Percentiles rank a stretch among this genome's conserved stretches.
These are phyloP conservation scores for Hypomontagnella monticulosa DNA, from an alignment of 495 filamentous ascomycete species.

Conservation along the genomic window DNA sequence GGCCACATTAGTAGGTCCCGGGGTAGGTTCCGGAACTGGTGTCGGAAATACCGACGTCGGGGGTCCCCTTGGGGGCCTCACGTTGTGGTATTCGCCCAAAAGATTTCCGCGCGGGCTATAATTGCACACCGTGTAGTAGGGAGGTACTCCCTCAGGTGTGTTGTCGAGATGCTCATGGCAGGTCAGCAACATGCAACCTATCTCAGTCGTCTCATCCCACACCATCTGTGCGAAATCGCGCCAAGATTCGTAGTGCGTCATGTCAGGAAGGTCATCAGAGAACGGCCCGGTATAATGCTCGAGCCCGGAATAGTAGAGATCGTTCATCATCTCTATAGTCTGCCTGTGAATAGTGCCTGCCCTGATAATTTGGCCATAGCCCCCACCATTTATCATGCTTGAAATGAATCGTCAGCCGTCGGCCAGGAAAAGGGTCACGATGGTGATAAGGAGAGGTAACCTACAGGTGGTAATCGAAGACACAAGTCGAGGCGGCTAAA, in stretches of 20 bases:
- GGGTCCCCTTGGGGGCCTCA: no score
- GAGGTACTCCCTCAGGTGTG: background rate
- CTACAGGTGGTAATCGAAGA: constrained; percentile 72
- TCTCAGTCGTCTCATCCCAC: constrained; percentile 69
- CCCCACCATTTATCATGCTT: constrained; percentile 55
- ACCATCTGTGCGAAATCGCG: constrained; percentile 83
- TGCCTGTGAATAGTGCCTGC: constrained; percentile 46
- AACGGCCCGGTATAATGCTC: constrained; percentile 54
- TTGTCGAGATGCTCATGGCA: constrained; percentile 7
- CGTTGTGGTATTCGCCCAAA: background rate
- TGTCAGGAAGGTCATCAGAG: constrained; percentile 45
- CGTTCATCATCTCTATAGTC: constrained; percentile 74
- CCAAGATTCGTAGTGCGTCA: constrained; percentile 65
- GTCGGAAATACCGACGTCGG: no score
- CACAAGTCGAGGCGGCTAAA: constrained; percentile 53
- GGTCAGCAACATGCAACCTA: constrained; percentile 71
- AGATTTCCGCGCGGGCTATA: background rate
- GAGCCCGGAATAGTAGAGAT: constrained; percentile 46
- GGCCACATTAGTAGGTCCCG: background rate
- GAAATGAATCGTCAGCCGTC: background rate
- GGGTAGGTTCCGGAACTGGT: no score
- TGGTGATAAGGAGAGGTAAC: constrained; percentile 35
- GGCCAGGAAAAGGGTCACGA: background rate
- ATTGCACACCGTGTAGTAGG: background rate
- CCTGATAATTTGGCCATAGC: constrained; percentile 77